Evolutionary conservation across 2,329 filamentous ascomycete genomes (phyloP).

Genomic region (Biscogniauxia mediterranea): DNA sequence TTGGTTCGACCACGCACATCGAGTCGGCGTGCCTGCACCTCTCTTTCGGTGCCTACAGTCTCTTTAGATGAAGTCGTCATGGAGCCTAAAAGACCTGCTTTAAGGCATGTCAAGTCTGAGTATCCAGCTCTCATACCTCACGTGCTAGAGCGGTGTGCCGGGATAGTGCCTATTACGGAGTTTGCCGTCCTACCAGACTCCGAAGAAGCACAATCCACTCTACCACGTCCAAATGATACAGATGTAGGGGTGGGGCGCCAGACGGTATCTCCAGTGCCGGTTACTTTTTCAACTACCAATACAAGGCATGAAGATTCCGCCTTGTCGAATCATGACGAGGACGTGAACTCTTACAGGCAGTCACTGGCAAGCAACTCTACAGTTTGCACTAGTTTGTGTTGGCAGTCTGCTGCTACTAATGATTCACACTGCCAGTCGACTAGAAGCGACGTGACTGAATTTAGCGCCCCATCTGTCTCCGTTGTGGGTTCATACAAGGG

Average conservation of each 20-base stretch:
- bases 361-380: constrained; percentile 19
- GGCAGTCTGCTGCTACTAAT: constrained; percentile 16
- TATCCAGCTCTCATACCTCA: neutral
- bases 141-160: neutral
- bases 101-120: constrained; percentile 1
- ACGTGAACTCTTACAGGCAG: constrained; percentile 9
- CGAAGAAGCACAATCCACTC: neutral
- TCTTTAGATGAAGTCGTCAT: constrained; percentile 27
- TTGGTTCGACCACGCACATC: constrained; percentile 22
- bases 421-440: constrained; percentile 16
- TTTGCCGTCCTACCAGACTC: neutral
- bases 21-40: constrained; percentile 20
- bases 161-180: neutral
- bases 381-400: constrained; percentile 14
- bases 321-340: constrained; percentile 4
- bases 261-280: neutral
- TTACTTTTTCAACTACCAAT: constrained; percentile 1
- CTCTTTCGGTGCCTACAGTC: constrained; percentile 11
- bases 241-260: neutral
- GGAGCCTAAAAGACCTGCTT: constrained; percentile 11
- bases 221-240: neutral
- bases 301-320: constrained; percentile 4
- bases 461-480: constrained; percentile 8
- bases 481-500: neutral
- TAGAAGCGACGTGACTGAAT: constrained; percentile 14